These are phyloP conservation scores for Pseudozyma thailandica DNA, from an alignment of 1,284 basidiomycete genomes.

Conservation along the genomic window DNA sequence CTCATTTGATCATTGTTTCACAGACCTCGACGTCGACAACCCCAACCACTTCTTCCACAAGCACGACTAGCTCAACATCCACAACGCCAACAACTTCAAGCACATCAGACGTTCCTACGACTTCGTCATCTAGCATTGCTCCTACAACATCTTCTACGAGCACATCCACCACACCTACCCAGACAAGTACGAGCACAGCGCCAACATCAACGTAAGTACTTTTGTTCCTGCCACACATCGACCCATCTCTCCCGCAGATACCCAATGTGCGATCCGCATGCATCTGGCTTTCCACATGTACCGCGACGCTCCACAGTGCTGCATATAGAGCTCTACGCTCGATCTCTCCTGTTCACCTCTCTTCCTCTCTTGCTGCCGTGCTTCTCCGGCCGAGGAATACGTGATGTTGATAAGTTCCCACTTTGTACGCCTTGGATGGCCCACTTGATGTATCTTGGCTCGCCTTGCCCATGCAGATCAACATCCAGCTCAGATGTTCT, in stretches of 20 bases:
- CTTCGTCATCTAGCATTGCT: conserved; percentile 13
- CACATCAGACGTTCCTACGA: conserved; percentile 8
- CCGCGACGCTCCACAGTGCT: conserved; percentile 12
- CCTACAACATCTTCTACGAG: conserved; percentile 15
- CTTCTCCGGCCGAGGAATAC: conserved; percentile 9
- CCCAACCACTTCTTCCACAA: conserved; percentile 19
- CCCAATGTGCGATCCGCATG: conserved; percentile 17
- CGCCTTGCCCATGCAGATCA: conserved; percentile 13
- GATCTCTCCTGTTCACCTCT: not conserved
- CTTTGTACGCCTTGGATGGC: conserved; percentile 20
- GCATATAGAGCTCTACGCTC: not conserved
- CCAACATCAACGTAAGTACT: conserved; percentile 47
- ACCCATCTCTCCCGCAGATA: not conserved
- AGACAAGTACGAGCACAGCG: conserved; percentile 27
- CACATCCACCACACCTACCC: conserved; percentile 10
- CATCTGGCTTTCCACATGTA: conserved; percentile 14
- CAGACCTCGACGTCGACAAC: conserved; percentile 1
- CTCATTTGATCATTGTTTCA: not conserved
- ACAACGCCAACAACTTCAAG: conserved; percentile 14
- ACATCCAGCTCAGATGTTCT: conserved; percentile 34
- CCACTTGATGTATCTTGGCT: conserved; percentile 4
- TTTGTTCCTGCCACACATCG: not conserved
- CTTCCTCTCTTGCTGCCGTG: conserved; percentile 7
- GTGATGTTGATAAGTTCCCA: conserved; percentile 29
- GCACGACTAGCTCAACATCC: conserved; percentile 18